Base-by-base conservation (phyloP, 202 grass and related monocot genomes). In the Cymbopogon flexuosus region DNA sequence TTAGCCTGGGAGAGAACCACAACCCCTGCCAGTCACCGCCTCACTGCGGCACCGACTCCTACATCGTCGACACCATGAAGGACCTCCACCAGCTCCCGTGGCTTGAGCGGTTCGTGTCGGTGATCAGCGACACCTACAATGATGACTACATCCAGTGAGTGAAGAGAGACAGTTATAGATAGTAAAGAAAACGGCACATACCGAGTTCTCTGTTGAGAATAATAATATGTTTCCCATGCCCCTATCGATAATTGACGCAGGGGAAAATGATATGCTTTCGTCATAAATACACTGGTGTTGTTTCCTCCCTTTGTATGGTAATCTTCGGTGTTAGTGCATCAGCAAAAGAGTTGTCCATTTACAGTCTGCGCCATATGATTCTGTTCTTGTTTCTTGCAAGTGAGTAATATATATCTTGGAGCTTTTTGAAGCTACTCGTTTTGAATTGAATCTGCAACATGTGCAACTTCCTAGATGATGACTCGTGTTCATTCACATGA, bases 21-120 rank as follows among this genome's bases (percentile, higher is more conserved):
- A 93, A 93, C 46, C 88, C 89, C 6, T 88, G 87, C 66, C 93
- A 96, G 3, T 84, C 89, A 0, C 93, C 93, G 5, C 93, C 87
- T 34, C 84, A 69, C 57, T 96, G 96, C 16, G 85, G 96, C 16
- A 82, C 92, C 0, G 92, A 99, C 65, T 88, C 96, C 0, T 93
- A 96, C 35, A 73, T 95, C 0, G 75, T 69, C 15, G 96, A 99
- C 71, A 91, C 92, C 54, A 96, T 99, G 89, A 99, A 93, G 87
- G 96, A 99, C 71, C 92, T 99, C 67, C 96, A 96, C 80, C 96
- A 99, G 87, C 83, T 99, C 21, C 96, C 96, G 4, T 99, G 96
- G 96, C 96, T 99, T 0, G 96, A 99, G 89, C 91, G 96, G 52
- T 99, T 99, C n/a, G 96, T 99, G 71, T 99, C 96, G 14, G 92